A percentile compares a stretch with the other conserved stretches of the same genome.
Evolutionary conservation across 2,329 filamentous ascomycete species (phyloP).

Genomic region (Colletotrichum caudatum): DNA sequence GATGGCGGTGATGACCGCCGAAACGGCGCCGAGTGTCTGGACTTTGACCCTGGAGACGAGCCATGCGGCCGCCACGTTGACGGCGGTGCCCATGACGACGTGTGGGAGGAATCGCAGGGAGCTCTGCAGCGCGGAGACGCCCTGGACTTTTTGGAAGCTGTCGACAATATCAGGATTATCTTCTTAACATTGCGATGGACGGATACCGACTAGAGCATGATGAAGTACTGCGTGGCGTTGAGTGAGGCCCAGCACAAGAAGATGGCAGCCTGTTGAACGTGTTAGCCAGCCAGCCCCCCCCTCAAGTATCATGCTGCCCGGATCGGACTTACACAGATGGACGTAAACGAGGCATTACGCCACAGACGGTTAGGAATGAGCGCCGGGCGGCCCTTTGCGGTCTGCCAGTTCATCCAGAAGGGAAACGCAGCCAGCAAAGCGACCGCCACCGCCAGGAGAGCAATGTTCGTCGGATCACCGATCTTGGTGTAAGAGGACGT

Average conservation of each 20-base stretch:
- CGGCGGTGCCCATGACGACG: conserved; percentile 56
- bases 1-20: conserved; percentile 58
- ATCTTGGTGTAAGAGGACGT: conserved; percentile 55
- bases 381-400: conserved; percentile 60
- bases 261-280: conserved; percentile 51
- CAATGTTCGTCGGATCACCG: conserved; percentile 55
- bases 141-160: conserved; percentile 64
- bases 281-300: conserved; percentile 4
- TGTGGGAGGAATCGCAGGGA: conserved; percentile 63
- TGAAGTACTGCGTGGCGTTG: conserved; percentile 62
- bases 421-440: conserved; percentile 62
- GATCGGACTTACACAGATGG: conserved; percentile 56
- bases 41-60: conserved; percentile 55
- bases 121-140: conserved; percentile 58
- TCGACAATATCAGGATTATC: conserved; percentile 41
- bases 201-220: conserved; percentile 58
- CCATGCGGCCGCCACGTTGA: conserved; percentile 58
- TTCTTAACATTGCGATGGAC: background rate
- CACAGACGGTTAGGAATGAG: conserved; percentile 72
- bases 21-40: conserved; percentile 53
- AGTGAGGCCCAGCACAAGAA: conserved; percentile 60
- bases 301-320: no score
- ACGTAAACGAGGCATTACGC: conserved; percentile 66
- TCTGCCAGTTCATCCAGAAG: conserved; percentile 66
- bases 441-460: conserved; percentile 57